These are phyloP conservation scores for Vigna mungo DNA, from an alignment of 306 rosid species.

Conservation along the genomic window DNA sequence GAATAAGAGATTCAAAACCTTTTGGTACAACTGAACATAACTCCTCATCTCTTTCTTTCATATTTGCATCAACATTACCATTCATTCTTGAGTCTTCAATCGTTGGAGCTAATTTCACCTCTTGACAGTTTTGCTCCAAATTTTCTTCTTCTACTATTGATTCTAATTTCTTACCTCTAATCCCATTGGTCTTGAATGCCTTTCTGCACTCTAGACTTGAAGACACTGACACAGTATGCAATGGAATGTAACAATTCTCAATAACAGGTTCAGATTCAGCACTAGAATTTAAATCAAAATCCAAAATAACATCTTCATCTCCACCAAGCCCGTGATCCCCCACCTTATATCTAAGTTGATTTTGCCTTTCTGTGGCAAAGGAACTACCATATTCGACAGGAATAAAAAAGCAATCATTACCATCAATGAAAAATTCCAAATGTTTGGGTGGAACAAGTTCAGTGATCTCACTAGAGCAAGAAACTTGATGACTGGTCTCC, in stretches of 20 bases:
- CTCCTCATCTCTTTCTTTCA: not conserved
- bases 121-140: not conserved
- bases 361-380: not conserved
- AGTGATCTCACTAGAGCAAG: not conserved
- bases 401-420: not conserved
- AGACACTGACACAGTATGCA: not conserved
- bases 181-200: not conserved
- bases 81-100: not conserved
- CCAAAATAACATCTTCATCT: conserved; percentile 20
- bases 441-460: conserved; percentile 10
- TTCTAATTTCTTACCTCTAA: not conserved
- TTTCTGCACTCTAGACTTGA: not conserved
- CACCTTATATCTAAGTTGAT: not conserved
- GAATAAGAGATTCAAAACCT: not conserved
- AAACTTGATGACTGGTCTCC: not conserved
- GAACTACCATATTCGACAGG: not conserved
- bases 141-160: not conserved
- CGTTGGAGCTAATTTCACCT: not conserved
- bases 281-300: conserved; percentile 14
- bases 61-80: conserved; percentile 5
- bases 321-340: not conserved
- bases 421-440: not conserved
- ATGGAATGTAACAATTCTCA: not conserved
- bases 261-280: not conserved
- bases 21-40: not conserved